Evolutionary conservation across 78 protist genomes (phyloP).

Genomic region (Mantamonas sphyraenae): DNA sequence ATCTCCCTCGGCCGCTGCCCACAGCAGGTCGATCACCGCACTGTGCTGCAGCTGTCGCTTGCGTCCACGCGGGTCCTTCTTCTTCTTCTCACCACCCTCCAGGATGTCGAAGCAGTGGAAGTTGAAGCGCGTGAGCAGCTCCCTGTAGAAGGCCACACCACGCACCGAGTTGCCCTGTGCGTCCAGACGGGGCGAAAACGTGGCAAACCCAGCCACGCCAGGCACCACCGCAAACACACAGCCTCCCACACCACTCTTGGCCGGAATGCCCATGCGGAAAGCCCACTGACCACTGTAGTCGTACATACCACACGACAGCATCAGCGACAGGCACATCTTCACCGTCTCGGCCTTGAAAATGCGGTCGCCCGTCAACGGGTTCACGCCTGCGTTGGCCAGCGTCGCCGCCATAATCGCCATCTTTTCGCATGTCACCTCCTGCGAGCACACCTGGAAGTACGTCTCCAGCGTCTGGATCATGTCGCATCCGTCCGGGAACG

Average conservation of each 20-base stretch:
- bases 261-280: conserved; percentile 43
- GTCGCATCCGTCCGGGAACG: conserved; percentile 11
- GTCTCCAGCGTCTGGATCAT: conserved; percentile 24
- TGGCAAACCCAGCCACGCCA: conserved; percentile 27
- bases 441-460: conserved; percentile 45
- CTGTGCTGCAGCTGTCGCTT: no score
- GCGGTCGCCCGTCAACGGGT: conserved; percentile 32
- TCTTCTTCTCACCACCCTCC: no score
- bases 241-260: conserved; percentile 50
- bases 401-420: conserved; percentile 55
- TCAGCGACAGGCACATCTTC: not conserved
- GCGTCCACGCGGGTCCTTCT: no score
- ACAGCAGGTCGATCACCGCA: no score
- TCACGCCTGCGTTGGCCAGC: conserved; percentile 48
- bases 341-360: not conserved
- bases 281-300: conserved; percentile 56
- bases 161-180: conserved; percentile 42
- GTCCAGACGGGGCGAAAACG: conserved; percentile 43
- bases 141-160: conserved; percentile 48
- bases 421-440: not conserved
- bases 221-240: conserved; percentile 9
- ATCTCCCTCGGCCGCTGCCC: not conserved
- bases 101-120: conserved; percentile 10
- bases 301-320: conserved; percentile 59
- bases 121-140: not conserved